Evolutionary conservation across 2,329 filamentous ascomycete species (phyloP), one percentile per base, ranked within the genome.

Genomic region (Colletotrichum endophyticum): DNA sequence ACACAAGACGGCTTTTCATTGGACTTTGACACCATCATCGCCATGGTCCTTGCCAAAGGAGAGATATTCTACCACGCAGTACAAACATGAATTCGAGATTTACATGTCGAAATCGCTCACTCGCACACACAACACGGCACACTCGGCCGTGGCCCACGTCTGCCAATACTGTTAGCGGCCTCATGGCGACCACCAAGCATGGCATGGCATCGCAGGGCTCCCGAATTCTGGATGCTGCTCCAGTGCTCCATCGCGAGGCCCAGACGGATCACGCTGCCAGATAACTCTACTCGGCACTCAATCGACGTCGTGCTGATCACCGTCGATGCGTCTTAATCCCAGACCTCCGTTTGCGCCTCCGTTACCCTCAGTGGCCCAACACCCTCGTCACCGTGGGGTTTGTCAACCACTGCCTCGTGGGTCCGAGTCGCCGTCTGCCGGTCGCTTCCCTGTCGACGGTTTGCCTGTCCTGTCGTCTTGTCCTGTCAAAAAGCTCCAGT

Each of bases 391-490:
- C 44, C 44, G 44, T 49, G 44, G 44, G 44, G 12, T 25, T 57
- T 32, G 32, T 73, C 70, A 62, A 62, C 57, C n/a, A 49, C 44
- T 49, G 44, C 44, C 72, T 70, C 72, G 66, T 71, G 72, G 66
- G 44, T 59, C 72, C 57, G 30, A 36, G 57, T 73, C 56, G 56
- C 64, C 66, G 44, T 49, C 44, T 49, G 44, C 44, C n/a, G 44
- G 44, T 49, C 44, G 11, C 44, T 3, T 49, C 44, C 44, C 44
- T 49, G 44, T 70, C 71, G 27, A 53, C 70, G n/a, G 19, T 34
- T 11, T 64, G 64, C 59, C 59, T 30, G 27, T 62, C 32, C 28
- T 32, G 59, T 62, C 57, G 28, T 32, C 59, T 62, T 13, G 27
- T 28, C 28, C 28, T 62, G 59, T 34, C 28, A 34, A 34, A n/a